phyloP scores from a whole-genome alignment of 495 filamentous ascomycete genomes.

The Penicillium chermesinum region DNA sequence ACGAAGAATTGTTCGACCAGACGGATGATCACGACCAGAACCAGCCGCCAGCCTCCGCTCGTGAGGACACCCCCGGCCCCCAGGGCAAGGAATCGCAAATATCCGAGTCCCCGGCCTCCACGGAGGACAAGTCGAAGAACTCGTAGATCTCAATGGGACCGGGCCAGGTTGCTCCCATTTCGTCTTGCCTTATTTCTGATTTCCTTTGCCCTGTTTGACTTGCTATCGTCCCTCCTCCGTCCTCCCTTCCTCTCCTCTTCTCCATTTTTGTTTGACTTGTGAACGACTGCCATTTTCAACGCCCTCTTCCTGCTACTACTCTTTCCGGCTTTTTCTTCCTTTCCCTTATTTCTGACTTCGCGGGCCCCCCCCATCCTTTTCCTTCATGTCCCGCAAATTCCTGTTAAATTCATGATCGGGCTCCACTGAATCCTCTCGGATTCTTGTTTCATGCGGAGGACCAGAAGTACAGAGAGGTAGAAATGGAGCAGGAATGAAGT shows the following conservation, averaged over 20 bases:
- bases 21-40: slow-evolving; percentile 69
- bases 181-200: too few species aligned
- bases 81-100: slow-evolving; percentile 31
- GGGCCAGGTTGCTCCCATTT: slow-evolving; percentile 10
- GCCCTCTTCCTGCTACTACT: slow-evolving; percentile 1
- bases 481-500: slow-evolving; percentile 6
- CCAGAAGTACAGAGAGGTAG: slow-evolving; percentile 3
- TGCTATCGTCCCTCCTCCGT: slow-evolving; percentile 4
- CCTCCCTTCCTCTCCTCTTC: too few species aligned
- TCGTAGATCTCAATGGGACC: slow-evolving; percentile 25
- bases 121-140: slow-evolving; percentile 35
- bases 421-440: slow-evolving; percentile 5
- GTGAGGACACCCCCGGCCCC: slow-evolving; percentile 59
- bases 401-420: not conserved
- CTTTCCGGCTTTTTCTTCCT: slow-evolving; percentile 16
- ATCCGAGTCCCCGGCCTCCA: slow-evolving; percentile 47
- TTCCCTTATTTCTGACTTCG: slow-evolving; percentile 11
- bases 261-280: slow-evolving; percentile 20
- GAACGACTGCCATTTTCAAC: slow-evolving; percentile 9
- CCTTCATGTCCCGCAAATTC: too few species aligned
- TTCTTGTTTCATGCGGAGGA: slow-evolving; percentile 3
- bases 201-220: slow-evolving; percentile 21
- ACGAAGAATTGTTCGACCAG: slow-evolving; percentile 88
- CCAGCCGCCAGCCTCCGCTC: slow-evolving; percentile 45
- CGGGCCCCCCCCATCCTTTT: slow-evolving; percentile 6